Percentiles rank a stretch among this genome's conserved stretches.
Conservation (phyloP, 2,329 filamentous ascomycete genomes). For the Clathrospora elynae region DNA sequence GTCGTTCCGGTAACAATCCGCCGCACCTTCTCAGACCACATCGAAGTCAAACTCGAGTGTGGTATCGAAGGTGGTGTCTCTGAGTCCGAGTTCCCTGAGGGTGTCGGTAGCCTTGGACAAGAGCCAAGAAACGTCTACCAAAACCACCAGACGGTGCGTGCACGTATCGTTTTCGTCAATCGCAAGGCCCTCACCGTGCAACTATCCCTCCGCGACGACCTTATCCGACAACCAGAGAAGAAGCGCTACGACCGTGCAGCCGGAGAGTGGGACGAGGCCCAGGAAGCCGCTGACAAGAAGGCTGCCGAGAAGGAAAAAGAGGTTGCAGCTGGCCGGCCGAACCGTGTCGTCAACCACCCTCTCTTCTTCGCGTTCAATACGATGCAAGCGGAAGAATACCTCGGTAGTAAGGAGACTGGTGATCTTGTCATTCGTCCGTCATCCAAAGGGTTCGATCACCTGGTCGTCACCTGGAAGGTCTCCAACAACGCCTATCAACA, state of each 20-base stretch:
- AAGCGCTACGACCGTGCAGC: slow-evolving; percentile 67
- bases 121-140: slow-evolving; percentile 69
- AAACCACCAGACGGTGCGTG: slow-evolving; percentile 81
- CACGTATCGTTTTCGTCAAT: slow-evolving; percentile 86
- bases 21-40: slow-evolving; percentile 87
- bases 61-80: slow-evolving; percentile 90
- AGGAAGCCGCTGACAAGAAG: slow-evolving; percentile 76
- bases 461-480: slow-evolving; percentile 98
- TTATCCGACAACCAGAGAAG: slow-evolving; percentile 66
- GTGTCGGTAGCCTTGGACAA: slow-evolving; percentile 57
- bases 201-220: slow-evolving; percentile 81
- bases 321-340: slow-evolving; percentile 79
- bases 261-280: slow-evolving; percentile 83
- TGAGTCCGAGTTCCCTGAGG: slow-evolving; percentile 77
- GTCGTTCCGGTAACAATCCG: slow-evolving; percentile 88
- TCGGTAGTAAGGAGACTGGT: slow-evolving; percentile 82
- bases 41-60: slow-evolving; percentile 91
- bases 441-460: slow-evolving; percentile 91
- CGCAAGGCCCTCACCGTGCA: slow-evolving; percentile 83
- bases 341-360: slow-evolving; percentile 96
- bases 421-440: slow-evolving; percentile 95
- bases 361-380: slow-evolving; percentile 94
- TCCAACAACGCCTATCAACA: slow-evolving; percentile 96
- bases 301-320: slow-evolving; percentile 86
- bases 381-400: slow-evolving; percentile 88